Evolutionary conservation across 768 basidiomycete species (phyloP).

Genomic region (Leccinum rimulosum): DNA sequence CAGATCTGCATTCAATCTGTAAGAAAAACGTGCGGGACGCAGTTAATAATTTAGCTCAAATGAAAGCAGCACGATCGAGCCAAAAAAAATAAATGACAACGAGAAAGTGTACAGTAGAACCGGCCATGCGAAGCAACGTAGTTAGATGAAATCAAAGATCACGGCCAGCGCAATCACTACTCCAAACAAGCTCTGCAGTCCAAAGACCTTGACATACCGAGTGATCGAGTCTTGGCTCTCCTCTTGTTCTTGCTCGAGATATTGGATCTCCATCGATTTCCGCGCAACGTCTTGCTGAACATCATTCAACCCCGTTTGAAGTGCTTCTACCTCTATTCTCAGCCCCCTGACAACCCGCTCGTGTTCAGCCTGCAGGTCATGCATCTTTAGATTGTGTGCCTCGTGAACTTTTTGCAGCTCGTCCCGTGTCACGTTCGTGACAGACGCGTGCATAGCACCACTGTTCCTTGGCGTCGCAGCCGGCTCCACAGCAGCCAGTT

Average conservation of each 20-base stretch:
- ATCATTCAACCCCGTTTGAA: slow-evolving; percentile 48
- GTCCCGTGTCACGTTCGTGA: slow-evolving; percentile 60
- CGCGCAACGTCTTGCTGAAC: slow-evolving; percentile 59
- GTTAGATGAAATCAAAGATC: slow-evolving; percentile 52
- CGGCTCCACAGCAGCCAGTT: slow-evolving; percentile 45
- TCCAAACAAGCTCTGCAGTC: slow-evolving; percentile 54
- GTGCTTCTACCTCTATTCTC: slow-evolving; percentile 55
- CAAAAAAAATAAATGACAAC: slow-evolving; percentile 13
- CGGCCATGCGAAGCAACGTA: slow-evolving; percentile 16
- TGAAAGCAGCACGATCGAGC: slow-evolving; percentile 10
- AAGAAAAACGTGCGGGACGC: slow-evolving; percentile 24
- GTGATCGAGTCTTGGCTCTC: slow-evolving; percentile 73
- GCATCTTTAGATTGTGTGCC: slow-evolving; percentile 79
- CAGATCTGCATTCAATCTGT: slow-evolving; percentile 69
- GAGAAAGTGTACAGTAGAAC: slow-evolving; percentile 20
- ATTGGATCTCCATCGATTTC: slow-evolving; percentile 80
- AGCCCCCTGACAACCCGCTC: slow-evolving; percentile 54
- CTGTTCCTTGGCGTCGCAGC: slow-evolving; percentile 55
- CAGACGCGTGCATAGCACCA: slow-evolving; percentile 39
- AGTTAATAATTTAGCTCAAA: slow-evolving; percentile 40
- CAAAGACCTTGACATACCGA: slow-evolving; percentile 69
- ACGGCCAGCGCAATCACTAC: slow-evolving; percentile 52
- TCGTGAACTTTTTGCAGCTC: slow-evolving; percentile 77
- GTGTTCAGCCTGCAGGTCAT: slow-evolving; percentile 69
- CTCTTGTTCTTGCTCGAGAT: slow-evolving; percentile 76